A percentile compares a stretch with the other conserved stretches of the same genome.
phyloP scores from a whole-genome alignment of 2,329 filamentous ascomycete species.

The Xylaria sp. region DNA sequence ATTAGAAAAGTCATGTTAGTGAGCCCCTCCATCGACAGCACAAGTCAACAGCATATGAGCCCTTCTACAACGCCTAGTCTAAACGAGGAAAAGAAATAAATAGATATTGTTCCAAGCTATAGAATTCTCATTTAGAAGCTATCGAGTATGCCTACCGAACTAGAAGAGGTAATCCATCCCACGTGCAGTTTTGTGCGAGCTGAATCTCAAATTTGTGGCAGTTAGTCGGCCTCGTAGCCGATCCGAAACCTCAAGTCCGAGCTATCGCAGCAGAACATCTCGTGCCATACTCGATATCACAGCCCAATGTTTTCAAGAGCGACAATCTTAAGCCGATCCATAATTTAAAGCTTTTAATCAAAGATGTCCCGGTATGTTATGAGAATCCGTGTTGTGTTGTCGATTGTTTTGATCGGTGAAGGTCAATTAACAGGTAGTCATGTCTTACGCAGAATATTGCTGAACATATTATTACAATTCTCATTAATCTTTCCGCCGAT shows the following conservation, averaged over 20 bases:
- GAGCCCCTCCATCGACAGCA: constrained; percentile 36
- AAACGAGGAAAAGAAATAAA: too few species aligned
- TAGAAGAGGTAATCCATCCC: constrained; percentile 70
- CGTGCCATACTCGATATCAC: constrained; percentile 79
- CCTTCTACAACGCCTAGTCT: not conserved
- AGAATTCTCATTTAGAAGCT: not conserved
- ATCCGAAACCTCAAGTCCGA: constrained; percentile 91
- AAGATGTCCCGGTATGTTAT: constrained; percentile 79
- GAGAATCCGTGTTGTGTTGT: not conserved
- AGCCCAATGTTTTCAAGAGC: constrained; percentile 85
- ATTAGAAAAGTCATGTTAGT: constrained; percentile 30
- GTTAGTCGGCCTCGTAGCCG: constrained; percentile 93
- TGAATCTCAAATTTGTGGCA: constrained; percentile 52
- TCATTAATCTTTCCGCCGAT: constrained; percentile 87
- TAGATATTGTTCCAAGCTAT: not conserved
- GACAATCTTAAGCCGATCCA: constrained; percentile 82
- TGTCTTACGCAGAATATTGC: constrained; percentile 75
- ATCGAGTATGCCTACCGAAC: constrained; percentile 74
- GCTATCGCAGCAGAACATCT: constrained; percentile 87
- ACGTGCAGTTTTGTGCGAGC: constrained; percentile 11
- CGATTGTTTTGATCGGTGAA: not conserved
- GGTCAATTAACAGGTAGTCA: constrained; percentile 8
- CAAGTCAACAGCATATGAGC: constrained; percentile 2
- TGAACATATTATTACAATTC: constrained; percentile 90
- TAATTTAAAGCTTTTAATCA: constrained; percentile 86